Percentiles rank a stretch among this genome's conserved stretches.
Evolutionary conservation across 306 rosid genomes (phyloP).

Genomic region (Malus fusca): DNA sequence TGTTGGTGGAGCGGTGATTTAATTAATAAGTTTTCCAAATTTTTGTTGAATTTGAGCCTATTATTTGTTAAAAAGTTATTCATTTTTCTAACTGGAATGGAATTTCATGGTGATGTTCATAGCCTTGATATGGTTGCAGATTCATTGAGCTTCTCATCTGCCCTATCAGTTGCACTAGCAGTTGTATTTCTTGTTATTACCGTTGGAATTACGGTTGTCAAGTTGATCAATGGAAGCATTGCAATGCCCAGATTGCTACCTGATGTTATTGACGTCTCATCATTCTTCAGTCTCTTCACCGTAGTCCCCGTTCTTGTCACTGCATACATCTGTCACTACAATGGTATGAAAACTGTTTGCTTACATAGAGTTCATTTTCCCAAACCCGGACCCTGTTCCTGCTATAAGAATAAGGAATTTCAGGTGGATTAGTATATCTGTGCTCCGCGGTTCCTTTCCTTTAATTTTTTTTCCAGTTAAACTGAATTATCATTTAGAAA

Average conservation of each 20-base stretch:
- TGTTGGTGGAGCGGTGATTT: not conserved
- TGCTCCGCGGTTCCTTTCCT: not conserved
- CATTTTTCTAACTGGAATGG: not conserved
- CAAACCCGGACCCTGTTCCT: slow-evolving; percentile 2
- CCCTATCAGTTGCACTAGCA: slow-evolving; percentile 76
- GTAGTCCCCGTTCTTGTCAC: slow-evolving; percentile 76
- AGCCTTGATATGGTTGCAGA: slow-evolving; percentile 49
- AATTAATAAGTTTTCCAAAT: not conserved
- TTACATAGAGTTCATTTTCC: not conserved
- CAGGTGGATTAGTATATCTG: not conserved
- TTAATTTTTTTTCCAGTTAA: not conserved
- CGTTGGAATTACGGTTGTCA: slow-evolving; percentile 65
- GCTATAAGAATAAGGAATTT: not conserved
- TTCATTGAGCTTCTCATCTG: slow-evolving; percentile 82
- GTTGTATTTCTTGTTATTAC: slow-evolving; percentile 77
- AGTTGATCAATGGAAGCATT: slow-evolving; percentile 61
- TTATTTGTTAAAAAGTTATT: slow-evolving; percentile 2
- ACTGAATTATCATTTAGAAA: not conserved
- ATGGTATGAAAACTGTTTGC: slow-evolving; percentile 42
- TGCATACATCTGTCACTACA: slow-evolving; percentile 81
- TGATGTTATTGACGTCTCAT: slow-evolving; percentile 39
- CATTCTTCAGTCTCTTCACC: slow-evolving; percentile 59
- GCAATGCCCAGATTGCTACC: slow-evolving; percentile 76
- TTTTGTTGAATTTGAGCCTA: not conserved
- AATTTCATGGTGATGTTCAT: slow-evolving; percentile 11